Base-by-base conservation (phyloP, 306 rosid genomes). In the Inga leiocalycina region DNA sequence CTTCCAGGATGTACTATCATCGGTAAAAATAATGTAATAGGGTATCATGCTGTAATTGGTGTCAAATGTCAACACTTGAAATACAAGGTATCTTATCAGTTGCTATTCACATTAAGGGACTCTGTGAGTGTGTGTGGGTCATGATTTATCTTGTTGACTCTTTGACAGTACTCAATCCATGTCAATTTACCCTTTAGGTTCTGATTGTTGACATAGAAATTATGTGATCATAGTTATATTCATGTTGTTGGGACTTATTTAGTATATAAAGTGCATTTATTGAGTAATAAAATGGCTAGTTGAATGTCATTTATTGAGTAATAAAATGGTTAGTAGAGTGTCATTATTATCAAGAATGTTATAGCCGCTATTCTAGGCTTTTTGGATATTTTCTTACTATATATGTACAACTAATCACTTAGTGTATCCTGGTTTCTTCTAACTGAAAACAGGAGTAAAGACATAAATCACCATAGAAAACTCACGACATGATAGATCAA, bases 31-130 rank as follows among this genome's bases (percentile, higher is more conserved):
- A 96, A 96, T 89, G 77, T 69, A 65, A 87, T 96, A 70, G 99
- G 99, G 20, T 90, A 94, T 85, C 95, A 96, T 91, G 97, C 97
- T 41, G 97, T 92, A 79, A 69, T 94, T 81, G 98, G 99, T 75
- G 82, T 94, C 65, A 91, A 88, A 88, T 91, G 97, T 85, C 99
- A 96, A 86, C 97, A 92, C 86, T 41, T 94, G 97, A 94, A 96
- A 79, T 92, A 92, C 88, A 89, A 88, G 96, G 99, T 93, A 57
- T 84, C 79, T 51, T 78, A 45, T 52, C 39, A 24, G 59, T 13
- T 6, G 30, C 16, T 71, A 48, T 85, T 59, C 62, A 59, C 57
- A 45, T 71, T 62, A 64, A 48, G 62, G 44, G 48, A 27, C 68
- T 62, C 27, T 56, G 22, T 16, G 9, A 27, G 15, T 10, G 35